phyloP scores from a whole-genome alignment of 306 rosid genomes.

The Rosa rugosa region DNA sequence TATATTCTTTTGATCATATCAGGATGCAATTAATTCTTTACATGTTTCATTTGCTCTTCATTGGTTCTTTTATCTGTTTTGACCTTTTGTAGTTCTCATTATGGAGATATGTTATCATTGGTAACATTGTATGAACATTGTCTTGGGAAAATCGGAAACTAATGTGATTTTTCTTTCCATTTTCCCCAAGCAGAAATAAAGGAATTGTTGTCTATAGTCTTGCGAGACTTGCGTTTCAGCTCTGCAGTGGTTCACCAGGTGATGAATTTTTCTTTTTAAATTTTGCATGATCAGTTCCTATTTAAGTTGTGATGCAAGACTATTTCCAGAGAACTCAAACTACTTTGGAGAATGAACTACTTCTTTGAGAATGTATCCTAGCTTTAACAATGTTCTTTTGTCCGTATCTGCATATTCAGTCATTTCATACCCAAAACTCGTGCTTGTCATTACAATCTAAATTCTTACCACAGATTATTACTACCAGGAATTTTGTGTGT shows the following conservation, averaged over 20 bases:
- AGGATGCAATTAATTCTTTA: neutral
- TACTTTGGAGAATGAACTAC: neutral
- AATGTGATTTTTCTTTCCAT: constrained; percentile 31
- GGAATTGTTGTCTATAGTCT: constrained; percentile 67
- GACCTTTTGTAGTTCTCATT: neutral
- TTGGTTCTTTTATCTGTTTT: neutral
- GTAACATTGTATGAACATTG: neutral
- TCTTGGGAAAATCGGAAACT: constrained; percentile 17
- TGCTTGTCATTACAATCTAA: neutral
- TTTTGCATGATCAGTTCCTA: neutral
- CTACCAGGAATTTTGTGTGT: neutral
- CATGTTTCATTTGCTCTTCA: neutral
- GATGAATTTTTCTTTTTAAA: constrained; percentile 24
- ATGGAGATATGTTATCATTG: neutral
- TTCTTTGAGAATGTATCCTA: neutral
- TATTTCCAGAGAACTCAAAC: neutral
- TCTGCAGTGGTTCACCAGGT: constrained; percentile 98
- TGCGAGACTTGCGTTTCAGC: constrained; percentile 75
- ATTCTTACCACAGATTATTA: neutral
- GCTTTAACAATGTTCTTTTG: neutral
- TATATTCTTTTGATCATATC: neutral
- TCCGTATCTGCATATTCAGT: neutral
- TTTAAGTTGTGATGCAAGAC: neutral
- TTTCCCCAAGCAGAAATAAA: constrained; percentile 69
- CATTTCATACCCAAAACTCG: neutral